These are phyloP conservation scores for Astragalus membranaceus DNA, from an alignment of 306 rosid species.

Conservation along the genomic window DNA sequence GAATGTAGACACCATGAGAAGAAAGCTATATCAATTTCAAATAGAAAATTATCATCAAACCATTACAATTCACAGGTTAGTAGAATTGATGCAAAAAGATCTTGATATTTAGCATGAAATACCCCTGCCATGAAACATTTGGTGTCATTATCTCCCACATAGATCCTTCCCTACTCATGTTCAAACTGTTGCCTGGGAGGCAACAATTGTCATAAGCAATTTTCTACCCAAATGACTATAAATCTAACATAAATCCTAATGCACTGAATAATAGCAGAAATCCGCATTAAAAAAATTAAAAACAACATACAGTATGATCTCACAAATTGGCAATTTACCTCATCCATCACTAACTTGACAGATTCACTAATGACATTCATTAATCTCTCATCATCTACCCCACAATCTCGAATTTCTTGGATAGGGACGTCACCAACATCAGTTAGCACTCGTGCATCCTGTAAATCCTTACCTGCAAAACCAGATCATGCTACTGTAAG, in stretches of 20 bases:
- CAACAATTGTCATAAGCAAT: neutral
- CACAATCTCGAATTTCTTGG: constrained; percentile 94
- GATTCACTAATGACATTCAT: constrained; percentile 90
- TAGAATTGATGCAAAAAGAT: neutral
- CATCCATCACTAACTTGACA: constrained; percentile 92
- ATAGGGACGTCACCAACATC: constrained; percentile 97
- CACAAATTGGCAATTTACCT: constrained; percentile 41
- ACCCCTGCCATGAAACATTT: neutral
- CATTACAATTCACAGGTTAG: neutral
- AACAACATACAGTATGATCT: neutral
- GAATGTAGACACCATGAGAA: neutral
- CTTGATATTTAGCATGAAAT: neutral
- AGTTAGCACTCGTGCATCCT: constrained; percentile 76
- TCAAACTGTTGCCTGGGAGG: constrained; percentile 6
- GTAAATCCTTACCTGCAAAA: constrained; percentile 66
- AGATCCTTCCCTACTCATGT: neutral
- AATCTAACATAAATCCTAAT: neutral
- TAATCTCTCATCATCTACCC: constrained; percentile 63
- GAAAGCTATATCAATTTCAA: neutral
- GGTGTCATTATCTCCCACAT: neutral
- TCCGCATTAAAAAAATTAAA: neutral
- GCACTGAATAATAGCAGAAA: neutral
- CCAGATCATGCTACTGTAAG: constrained; percentile 14
- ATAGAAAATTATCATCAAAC: neutral
- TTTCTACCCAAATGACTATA: neutral